A percentile compares a stretch with the other conserved stretches of the same genome.
Evolutionary conservation across 768 basidiomycete genomes (phyloP).

Genomic region (Rhizopogon sp.): DNA sequence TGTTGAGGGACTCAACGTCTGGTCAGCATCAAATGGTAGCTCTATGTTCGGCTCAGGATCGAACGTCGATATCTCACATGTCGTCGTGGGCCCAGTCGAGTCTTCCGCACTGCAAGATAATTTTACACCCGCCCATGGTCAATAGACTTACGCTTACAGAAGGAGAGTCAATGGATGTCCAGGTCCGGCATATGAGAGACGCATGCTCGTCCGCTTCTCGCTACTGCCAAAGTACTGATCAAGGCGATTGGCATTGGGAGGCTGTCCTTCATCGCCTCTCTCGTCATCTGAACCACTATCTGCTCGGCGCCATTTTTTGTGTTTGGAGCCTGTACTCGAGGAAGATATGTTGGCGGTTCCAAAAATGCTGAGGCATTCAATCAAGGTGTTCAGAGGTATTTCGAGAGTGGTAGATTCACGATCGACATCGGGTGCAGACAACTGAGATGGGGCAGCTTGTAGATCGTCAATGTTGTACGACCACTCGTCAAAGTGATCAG

Average conservation of each 20-base stretch:
- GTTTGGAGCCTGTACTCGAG: conserved; percentile 27
- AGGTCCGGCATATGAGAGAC: conserved; percentile 73
- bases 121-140: not conserved
- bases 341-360: conserved; percentile 59
- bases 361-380: conserved; percentile 92
- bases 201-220: conserved; percentile 77
- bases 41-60: conserved; percentile 80
- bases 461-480: conserved; percentile 46
- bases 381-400: conserved; percentile 74
- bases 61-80: conserved; percentile 82
- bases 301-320: conserved; percentile 44
- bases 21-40: conserved; percentile 68
- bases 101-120: conserved; percentile 58
- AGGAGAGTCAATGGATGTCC: conserved; percentile 77
- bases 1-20: conserved; percentile 37
- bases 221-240: conserved; percentile 53
- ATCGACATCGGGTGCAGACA: conserved; percentile 8
- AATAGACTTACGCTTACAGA: conserved; percentile 50
- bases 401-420: conserved; percentile 53
- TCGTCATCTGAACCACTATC: conserved; percentile 45
- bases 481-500: conserved; percentile 78
- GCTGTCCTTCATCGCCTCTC: conserved; percentile 24
- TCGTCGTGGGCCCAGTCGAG: conserved; percentile 75
- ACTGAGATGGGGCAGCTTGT: conserved; percentile 19
- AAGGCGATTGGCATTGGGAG: conserved; percentile 27